Base-by-base conservation (phyloP, 106 monocot genomes). In the Allium sativum region DNA sequence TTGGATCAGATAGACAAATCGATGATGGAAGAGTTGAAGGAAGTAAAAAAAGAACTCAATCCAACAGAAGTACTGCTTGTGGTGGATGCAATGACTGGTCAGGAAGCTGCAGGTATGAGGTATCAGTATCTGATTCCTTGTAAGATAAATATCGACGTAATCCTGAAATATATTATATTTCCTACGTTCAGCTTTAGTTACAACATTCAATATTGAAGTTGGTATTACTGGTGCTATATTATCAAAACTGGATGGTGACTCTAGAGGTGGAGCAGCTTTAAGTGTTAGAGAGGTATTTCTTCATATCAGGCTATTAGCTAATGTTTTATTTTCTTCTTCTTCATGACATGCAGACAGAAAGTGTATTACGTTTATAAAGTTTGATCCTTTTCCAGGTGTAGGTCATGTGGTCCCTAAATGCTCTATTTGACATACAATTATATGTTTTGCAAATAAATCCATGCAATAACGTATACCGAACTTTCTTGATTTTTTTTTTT, bases 21-120 rank as follows among this genome's bases (percentile, higher is more conserved):
- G 55, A 95, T 95, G 95, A 95, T 95, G 95, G 95, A 84, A 68
- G 95, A 95, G 55, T 64, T 95, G 65, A 95, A 95, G 73, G 87
- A 90, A 77, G 83, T 90, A 59, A 95, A 90, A 64, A 53, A 76
- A 52, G 73, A 64, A 45, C 12, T 90, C 42, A 87, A 84, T 77
- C 95, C 95, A 48, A 84, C 84, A 12, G 95, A 95, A 86, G 90
- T 87, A 52, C 77, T 95, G 68, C 82, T 95, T 71, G 95, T 95
- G 47, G 95, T 95, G 55, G 95, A 95, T 87, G 90, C 95, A 69
- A 95, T 95, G 95, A 95, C 95, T 56, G 95, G 95, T 21, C 90
- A 95, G 71, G 90, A 95, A 77, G 95, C 95, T 75, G 95, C 95
- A 81, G 95, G 90, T 95, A 62, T 31, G 31, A 31, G 2, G 31